A percentile compares a stretch with the other conserved stretches of the same genome.
These are phyloP conservation scores for Tilletia indica DNA, from an alignment of 1,284 basidiomycete genomes.

Conservation along the genomic window DNA sequence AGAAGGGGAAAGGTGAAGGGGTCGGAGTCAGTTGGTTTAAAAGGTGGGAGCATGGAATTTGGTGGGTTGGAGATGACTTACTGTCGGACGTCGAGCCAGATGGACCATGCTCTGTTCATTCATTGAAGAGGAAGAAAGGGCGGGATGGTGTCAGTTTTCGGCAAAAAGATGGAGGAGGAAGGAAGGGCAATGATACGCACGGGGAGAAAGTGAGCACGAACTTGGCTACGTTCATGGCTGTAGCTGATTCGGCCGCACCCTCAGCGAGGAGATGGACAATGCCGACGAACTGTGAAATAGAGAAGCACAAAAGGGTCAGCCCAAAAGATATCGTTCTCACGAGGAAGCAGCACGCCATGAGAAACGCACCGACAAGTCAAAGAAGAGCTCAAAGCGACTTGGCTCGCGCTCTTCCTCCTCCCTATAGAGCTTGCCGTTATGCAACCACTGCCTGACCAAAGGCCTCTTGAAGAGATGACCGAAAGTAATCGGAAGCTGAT, in stretches of 20 bases:
- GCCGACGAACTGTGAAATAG: slow-evolving; percentile 22
- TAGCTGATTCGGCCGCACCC: slow-evolving; percentile 29
- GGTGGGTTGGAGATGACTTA: not conserved
- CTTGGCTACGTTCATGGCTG: slow-evolving; percentile 49
- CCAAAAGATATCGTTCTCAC: too few species aligned
- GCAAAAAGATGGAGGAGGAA: not conserved
- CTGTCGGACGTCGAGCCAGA: slow-evolving; percentile 46
- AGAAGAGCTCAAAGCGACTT: slow-evolving; percentile 54
- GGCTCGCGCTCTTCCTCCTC: slow-evolving; percentile 50
- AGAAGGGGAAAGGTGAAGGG: not conserved
- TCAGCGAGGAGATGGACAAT: slow-evolving; percentile 47
- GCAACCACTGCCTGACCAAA: slow-evolving; percentile 53
- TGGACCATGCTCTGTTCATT: slow-evolving; percentile 28
- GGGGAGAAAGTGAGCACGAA: slow-evolving; percentile 54
- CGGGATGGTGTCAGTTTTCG: not conserved
- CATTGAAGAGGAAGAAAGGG: not conserved
- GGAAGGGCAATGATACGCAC: not conserved
- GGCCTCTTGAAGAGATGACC: slow-evolving; percentile 51
- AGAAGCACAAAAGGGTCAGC: not conserved
- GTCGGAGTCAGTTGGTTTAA: not conserved
- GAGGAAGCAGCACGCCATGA: not conserved
- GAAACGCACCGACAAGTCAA: slow-evolving; percentile 42
- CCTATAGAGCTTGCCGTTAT: slow-evolving; percentile 47
- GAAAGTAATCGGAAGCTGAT: slow-evolving; percentile 42
- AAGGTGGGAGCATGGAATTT: not conserved